phyloP scores from a whole-genome alignment of 2,329 filamentous ascomycete species.

The Penicillium olsonii region DNA sequence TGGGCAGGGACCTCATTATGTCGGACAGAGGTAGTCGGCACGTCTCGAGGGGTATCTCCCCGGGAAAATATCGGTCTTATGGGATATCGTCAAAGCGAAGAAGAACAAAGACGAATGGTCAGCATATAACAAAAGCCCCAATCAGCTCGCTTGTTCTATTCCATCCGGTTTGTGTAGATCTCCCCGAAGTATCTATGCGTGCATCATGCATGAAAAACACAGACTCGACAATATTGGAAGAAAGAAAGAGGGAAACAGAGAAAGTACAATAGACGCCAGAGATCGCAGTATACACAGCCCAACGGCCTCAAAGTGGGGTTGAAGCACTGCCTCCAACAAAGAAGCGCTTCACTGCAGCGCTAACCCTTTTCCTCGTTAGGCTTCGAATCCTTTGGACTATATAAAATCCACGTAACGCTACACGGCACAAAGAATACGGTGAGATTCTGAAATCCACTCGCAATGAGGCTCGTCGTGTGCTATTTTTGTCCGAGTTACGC shows the following conservation, averaged over 20 bases:
- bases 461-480: conserved; percentile 1
- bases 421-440: background rate
- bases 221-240: background rate
- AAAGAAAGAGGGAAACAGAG: background rate
- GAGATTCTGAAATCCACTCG: background rate
- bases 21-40: background rate
- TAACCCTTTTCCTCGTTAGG: background rate
- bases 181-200: background rate
- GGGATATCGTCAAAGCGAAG: background rate
- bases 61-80: conserved; percentile 5
- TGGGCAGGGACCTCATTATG: background rate
- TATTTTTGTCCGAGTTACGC: conserved; percentile 5
- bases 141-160: background rate
- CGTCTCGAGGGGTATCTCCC: background rate
- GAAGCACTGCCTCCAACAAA: conserved; percentile 8
- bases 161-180: background rate
- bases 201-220: background rate
- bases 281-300: background rate
- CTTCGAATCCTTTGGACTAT: background rate
- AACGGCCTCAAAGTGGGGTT: conserved; percentile 1
- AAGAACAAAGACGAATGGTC: conserved; percentile 5
- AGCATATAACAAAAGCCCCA: background rate
- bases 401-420: background rate
- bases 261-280: background rate
- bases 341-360: conserved; percentile 2